phyloP scores from a whole-genome alignment of 1,139 yeast species.

The Hemisphaericaspora xylofermentans region DNA sequence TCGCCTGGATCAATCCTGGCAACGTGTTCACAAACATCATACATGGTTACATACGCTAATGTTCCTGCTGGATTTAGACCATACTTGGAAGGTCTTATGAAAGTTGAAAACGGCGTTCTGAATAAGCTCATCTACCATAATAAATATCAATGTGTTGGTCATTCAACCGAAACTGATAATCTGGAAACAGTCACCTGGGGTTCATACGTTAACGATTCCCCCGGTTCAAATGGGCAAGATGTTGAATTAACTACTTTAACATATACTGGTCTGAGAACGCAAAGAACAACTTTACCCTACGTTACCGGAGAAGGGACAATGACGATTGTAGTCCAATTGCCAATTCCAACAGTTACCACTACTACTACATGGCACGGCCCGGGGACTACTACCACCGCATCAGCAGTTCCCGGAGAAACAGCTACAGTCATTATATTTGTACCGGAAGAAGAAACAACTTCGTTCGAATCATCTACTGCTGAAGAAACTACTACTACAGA shows the following conservation, averaged over 20 bases:
- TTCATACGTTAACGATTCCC: constrained; percentile 11
- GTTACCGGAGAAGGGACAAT: constrained; percentile 12
- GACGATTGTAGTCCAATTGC: constrained; percentile 19
- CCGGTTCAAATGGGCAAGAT: constrained; percentile 23
- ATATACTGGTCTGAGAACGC: constrained; percentile 24
- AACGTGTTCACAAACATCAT: not conserved
- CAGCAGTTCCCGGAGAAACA: constrained; percentile 13
- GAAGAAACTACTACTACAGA: too few species aligned
- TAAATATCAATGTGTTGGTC: constrained; percentile 16
- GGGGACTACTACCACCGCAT: constrained; percentile 12
- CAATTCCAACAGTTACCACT: constrained; percentile 19
- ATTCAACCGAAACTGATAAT: not conserved
- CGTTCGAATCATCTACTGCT: not conserved
- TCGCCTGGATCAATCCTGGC: not conserved
- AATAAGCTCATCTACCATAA: constrained; percentile 6
- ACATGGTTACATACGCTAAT: not conserved
- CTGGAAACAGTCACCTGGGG: constrained; percentile 11
- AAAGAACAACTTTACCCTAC: constrained; percentile 21
- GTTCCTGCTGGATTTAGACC: constrained; percentile 28
- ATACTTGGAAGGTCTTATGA: constrained; percentile 21
- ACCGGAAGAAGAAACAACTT: not conserved
- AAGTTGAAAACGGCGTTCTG: constrained; percentile 4
- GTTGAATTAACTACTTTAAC: constrained; percentile 24
- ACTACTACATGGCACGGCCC: constrained; percentile 19
- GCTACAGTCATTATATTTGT: constrained; percentile 3